Conservation (phyloP, 2,329 filamentous ascomycete genomes). For the Pseudogymnoascus sp. region DNA sequence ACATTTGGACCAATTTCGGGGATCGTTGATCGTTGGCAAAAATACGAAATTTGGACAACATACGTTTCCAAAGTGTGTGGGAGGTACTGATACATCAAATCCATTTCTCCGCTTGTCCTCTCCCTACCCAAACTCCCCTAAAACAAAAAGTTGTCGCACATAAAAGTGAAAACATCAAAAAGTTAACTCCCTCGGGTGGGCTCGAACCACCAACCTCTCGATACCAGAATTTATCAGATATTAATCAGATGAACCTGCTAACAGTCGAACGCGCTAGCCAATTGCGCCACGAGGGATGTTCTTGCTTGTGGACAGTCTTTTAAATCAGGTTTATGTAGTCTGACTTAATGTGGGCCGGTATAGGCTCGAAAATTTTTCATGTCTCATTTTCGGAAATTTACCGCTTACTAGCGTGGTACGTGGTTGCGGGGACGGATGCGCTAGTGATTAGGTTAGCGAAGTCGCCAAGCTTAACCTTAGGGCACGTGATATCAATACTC, state of each 20-base stretch:
- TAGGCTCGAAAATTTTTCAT: not conserved
- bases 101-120: not conserved
- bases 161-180: not conserved
- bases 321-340: not conserved
- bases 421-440: not conserved
- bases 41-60: no score
- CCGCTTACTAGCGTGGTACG: not conserved
- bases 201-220: conserved; percentile 7
- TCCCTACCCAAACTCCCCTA: not conserved
- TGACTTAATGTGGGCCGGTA: not conserved
- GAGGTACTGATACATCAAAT: not conserved
- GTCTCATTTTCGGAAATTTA: not conserved
- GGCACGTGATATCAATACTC: no score
- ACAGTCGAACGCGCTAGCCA: conserved; percentile 7
- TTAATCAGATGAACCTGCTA: not conserved
- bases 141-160: not conserved
- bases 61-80: not conserved
- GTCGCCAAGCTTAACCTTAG: no score
- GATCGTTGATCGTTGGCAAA: no score
- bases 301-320: not conserved
- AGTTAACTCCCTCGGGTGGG: conserved; percentile 5
- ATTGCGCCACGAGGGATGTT: conserved; percentile 6
- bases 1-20: no score
- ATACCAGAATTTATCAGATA: not conserved
- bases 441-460: not conserved